Evolutionary conservation across 1,284 basidiomycete genomes (phyloP).

Genomic region (Fistulinella cinereoalba): DNA sequence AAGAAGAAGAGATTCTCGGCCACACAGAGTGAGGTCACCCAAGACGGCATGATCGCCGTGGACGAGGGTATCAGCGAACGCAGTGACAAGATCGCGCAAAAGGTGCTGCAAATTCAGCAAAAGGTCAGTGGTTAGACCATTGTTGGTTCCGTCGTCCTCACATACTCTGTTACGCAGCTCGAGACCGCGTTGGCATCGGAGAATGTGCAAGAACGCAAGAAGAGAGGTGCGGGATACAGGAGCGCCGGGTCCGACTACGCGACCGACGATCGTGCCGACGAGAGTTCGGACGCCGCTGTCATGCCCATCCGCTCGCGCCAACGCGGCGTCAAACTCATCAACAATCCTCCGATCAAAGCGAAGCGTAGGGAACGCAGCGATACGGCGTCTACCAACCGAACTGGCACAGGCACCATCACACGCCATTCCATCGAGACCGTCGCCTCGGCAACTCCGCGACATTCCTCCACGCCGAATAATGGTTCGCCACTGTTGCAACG

Average conservation of each 20-base stretch:
- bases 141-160: constrained; percentile 1
- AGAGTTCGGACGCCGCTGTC: constrained; percentile 34
- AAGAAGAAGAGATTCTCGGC: constrained; percentile 77
- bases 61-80: constrained; percentile 79
- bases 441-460: constrained; percentile 33
- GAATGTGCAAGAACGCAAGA: constrained; percentile 44
- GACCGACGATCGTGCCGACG: constrained; percentile 34
- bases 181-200: constrained; percentile 68
- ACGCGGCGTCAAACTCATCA: constrained; percentile 29
- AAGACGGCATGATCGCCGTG: constrained; percentile 77
- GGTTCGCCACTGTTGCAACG: constrained; percentile 33
- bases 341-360: constrained; percentile 30
- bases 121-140: constrained; percentile 51
- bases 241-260: constrained; percentile 26
- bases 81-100: constrained; percentile 80
- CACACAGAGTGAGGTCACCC: constrained; percentile 52
- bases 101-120: constrained; percentile 78
- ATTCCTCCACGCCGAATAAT: constrained; percentile 18
- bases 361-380: constrained; percentile 37
- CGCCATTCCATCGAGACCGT: constrained; percentile 25
- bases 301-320: constrained; percentile 27
- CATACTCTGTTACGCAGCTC: constrained; percentile 43
- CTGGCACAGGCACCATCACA: constrained; percentile 27
- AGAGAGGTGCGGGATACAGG: constrained; percentile 26
- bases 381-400: constrained; percentile 31